phyloP scores from a whole-genome alignment of 768 basidiomycete genomes.

The Russula brevipes region DNA sequence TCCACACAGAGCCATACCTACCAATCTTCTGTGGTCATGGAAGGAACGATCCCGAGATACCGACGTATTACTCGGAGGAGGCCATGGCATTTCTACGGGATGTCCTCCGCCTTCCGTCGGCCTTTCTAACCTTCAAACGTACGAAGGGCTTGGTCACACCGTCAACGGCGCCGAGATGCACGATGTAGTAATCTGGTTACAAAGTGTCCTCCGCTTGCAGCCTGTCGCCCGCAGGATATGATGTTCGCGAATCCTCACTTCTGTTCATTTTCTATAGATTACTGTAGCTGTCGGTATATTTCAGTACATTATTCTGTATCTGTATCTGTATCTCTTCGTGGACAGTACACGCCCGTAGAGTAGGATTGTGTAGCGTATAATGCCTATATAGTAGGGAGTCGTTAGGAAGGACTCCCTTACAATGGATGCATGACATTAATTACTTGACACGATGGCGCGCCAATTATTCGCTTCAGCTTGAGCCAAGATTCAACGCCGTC shows the following conservation, averaged over 20 bases:
- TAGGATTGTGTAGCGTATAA: background rate
- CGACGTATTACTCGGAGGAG: conserved; percentile 34
- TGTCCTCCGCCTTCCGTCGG: conserved; percentile 27
- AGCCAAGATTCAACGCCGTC: background rate
- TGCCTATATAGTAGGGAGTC: background rate
- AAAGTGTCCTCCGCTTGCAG: conserved; percentile 9
- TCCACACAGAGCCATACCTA: conserved; percentile 33
- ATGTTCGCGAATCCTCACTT: background rate
- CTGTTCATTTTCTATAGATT: background rate
- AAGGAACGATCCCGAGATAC: conserved; percentile 36
- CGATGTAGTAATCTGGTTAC: conserved; percentile 34
- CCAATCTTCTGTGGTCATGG: conserved; percentile 45
- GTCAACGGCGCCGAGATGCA: conserved; percentile 35
- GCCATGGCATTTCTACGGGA: conserved; percentile 33
- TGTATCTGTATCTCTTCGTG: background rate
- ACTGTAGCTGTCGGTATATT: background rate
- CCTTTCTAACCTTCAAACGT: conserved; percentile 29
- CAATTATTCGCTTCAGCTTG: background rate
- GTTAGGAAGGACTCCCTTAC: background rate
- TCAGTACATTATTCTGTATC: background rate
- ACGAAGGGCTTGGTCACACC: conserved; percentile 34
- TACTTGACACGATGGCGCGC: no score
- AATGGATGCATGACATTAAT: no score
- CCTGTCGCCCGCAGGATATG: background rate
- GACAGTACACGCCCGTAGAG: background rate